Percentiles rank a stretch among this genome's conserved stretches.
These are phyloP conservation scores for Hirsutella minnesotensis DNA, from an alignment of 2,329 filamentous ascomycete species.

Conservation along the genomic window DNA sequence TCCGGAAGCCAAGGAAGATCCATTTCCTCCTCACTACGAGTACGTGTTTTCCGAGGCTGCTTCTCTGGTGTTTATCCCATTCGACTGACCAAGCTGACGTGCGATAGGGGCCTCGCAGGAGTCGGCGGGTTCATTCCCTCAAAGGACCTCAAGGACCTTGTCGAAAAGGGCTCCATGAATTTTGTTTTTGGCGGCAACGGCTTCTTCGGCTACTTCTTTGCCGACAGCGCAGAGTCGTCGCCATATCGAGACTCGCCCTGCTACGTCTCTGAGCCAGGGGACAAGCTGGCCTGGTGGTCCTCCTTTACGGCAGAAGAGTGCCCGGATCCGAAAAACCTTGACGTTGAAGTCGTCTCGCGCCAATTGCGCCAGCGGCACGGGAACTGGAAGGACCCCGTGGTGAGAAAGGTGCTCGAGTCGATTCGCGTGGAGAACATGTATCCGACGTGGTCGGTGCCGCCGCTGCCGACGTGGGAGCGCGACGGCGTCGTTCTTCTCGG, in stretches of 20 bases:
- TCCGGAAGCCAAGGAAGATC: slow-evolving; percentile 9
- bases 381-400: slow-evolving; percentile 10
- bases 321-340: slow-evolving; percentile 5
- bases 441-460: slow-evolving; percentile 10
- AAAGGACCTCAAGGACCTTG: slow-evolving; percentile 5
- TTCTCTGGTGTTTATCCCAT: too few species aligned
- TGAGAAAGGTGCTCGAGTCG: slow-evolving; percentile 5
- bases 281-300: slow-evolving; percentile 11
- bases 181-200: slow-evolving; percentile 11
- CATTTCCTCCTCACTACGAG: slow-evolving; percentile 13
- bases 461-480: slow-evolving; percentile 10
- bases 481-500: slow-evolving; percentile 11
- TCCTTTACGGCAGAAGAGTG: slow-evolving; percentile 8
- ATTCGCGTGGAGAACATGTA: slow-evolving; percentile 8
- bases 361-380: slow-evolving; percentile 8
- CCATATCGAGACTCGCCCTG: slow-evolving; percentile 9
- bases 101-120: slow-evolving; percentile 8
- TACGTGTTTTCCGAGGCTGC: slow-evolving; percentile 5
- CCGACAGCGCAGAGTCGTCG: slow-evolving; percentile 5
- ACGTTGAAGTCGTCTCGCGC: slow-evolving; percentile 7
- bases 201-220: slow-evolving; percentile 12
- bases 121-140: slow-evolving; percentile 10
- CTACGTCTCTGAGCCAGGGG: slow-evolving; percentile 7
- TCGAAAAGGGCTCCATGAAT: slow-evolving; percentile 10
- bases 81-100: neutral